phyloP scores from a whole-genome alignment of 805 yeast genomes.

The Teunomyces lycoperdinae region DNA sequence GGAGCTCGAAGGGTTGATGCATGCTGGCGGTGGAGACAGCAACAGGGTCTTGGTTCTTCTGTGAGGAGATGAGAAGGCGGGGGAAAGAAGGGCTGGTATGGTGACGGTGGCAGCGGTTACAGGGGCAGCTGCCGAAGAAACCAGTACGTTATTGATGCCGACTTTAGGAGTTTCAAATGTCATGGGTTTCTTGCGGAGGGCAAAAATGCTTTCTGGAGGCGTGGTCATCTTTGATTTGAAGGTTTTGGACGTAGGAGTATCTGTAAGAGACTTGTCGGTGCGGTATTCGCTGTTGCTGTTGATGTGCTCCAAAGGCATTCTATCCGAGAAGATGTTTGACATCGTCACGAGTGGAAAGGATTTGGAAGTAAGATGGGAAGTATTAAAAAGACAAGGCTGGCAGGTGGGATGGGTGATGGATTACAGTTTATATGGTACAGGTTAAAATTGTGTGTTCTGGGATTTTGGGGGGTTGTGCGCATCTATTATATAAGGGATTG shows the following conservation, averaged over 20 bases:
- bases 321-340: slow-evolving; percentile 4
- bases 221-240: slow-evolving; percentile 29
- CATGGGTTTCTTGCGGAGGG: slow-evolving; percentile 11
- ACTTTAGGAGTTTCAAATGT: slow-evolving; percentile 16
- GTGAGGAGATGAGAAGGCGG: slow-evolving; percentile 51
- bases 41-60: slow-evolving; percentile 11
- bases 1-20: slow-evolving; percentile 13
- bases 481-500: slow-evolving; percentile 4
- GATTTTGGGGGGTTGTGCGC: slow-evolving; percentile 4
- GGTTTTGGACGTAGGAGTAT: slow-evolving; percentile 24
- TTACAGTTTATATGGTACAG: slow-evolving; percentile 4
- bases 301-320: slow-evolving; percentile 6
- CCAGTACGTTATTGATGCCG: slow-evolving; percentile 5
- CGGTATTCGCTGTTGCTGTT: slow-evolving; percentile 6
- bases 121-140: background rate
- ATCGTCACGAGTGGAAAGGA: background rate
- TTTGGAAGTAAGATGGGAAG: background rate
- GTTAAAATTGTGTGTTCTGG: slow-evolving; percentile 1
- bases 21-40: slow-evolving; percentile 13
- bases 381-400: background rate
- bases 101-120: slow-evolving; percentile 1
- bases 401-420: background rate
- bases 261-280: slow-evolving; percentile 9
- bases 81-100: slow-evolving; percentile 28
- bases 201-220: slow-evolving; percentile 30